These are phyloP conservation scores for Podospora australis DNA, from an alignment of 495 filamentous ascomycete genomes.

Conservation along the genomic window DNA sequence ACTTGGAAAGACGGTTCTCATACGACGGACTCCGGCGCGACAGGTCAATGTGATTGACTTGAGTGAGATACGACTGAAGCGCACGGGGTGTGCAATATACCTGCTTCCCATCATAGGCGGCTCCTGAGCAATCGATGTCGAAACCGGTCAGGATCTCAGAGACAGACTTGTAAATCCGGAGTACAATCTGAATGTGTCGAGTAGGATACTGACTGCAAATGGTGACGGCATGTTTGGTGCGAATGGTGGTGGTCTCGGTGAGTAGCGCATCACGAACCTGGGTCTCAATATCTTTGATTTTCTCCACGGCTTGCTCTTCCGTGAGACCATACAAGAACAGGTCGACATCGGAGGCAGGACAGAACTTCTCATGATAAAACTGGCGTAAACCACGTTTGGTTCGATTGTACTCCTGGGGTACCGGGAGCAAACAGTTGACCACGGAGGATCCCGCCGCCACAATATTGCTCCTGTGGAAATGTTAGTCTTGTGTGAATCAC, in stretches of 20 bases:
- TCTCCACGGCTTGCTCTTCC: slow-evolving; percentile 66
- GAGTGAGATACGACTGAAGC: slow-evolving; percentile 67
- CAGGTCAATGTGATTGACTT: slow-evolving; percentile 73
- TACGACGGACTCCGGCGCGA: slow-evolving; percentile 75
- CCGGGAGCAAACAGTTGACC: slow-evolving; percentile 64
- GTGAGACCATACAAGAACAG: slow-evolving; percentile 74
- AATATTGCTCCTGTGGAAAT: slow-evolving; percentile 44
- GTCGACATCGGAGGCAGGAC: slow-evolving; percentile 78
- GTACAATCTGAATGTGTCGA: slow-evolving; percentile 74
- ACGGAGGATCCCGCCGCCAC: slow-evolving; percentile 72
- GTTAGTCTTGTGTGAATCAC: background rate
- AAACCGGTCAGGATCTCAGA: slow-evolving; percentile 80
- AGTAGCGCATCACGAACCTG: slow-evolving; percentile 65
- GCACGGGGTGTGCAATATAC: slow-evolving; percentile 67
- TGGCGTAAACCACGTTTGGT: slow-evolving; percentile 62
- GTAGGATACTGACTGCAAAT: slow-evolving; percentile 75
- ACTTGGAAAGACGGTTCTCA: slow-evolving; percentile 83
- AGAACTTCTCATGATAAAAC: slow-evolving; percentile 73
- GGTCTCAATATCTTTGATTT: slow-evolving; percentile 72
- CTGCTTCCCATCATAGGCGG: slow-evolving; percentile 69
- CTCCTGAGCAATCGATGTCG: slow-evolving; percentile 76
- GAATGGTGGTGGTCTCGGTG: slow-evolving; percentile 65
- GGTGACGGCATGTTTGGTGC: slow-evolving; percentile 79
- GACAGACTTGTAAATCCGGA: slow-evolving; percentile 73
- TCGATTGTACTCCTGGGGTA: slow-evolving; percentile 55